Base-by-base conservation (phyloP, 768 basidiomycete genomes). In the Kwoniella europaea region DNA sequence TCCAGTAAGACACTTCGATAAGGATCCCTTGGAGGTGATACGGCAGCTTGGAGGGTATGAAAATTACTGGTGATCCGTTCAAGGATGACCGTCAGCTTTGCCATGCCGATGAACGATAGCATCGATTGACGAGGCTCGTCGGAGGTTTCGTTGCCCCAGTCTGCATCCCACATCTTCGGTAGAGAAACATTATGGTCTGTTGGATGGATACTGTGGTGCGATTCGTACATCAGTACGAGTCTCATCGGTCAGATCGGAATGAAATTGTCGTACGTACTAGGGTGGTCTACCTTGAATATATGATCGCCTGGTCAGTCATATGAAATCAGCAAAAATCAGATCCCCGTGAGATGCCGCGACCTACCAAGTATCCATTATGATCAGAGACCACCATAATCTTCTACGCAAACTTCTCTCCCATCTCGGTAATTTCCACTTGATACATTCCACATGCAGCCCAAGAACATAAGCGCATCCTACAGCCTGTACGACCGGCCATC, bases 281-380 rank as follows among this genome's bases (percentile, higher is more conserved):
- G 57, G 35, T 10, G 68, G 68, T 44, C 68, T 24, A 15, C 68
- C 68, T 46, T 63, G 62, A 4, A 69, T 24, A 22, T 64, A 64
- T 16, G 63, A 64, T 18, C 63, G 12, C 63, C 63, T 64, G 13
- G 13, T 5, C n/a, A n/a, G 59, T 42, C 15, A 27, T 12, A 4
- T 4, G 13, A 61, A 41, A 44, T 41, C 59, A 41, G 22, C 59
- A n/a, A 41, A 10, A 10, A 10, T 61, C 59, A 35, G 29, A 44
- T 27, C 7, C 18, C 4, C 43, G 29, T 7, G 16, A 58, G 12
- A 12, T 6, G 20, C 4, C 10, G 15, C 12, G 13, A 53, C 72
- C 41, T 69, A 52, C 72, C 69, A 71, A 35, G 70, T 71, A 54
- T 74, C 73, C 41, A 68, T 70, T 0, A 71, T 71, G 22, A 74